Percentiles rank a stretch among this genome's conserved stretches.
phyloP scores from a whole-genome alignment of 73 alveolate species.

The Paramecium sonneborni region DNA sequence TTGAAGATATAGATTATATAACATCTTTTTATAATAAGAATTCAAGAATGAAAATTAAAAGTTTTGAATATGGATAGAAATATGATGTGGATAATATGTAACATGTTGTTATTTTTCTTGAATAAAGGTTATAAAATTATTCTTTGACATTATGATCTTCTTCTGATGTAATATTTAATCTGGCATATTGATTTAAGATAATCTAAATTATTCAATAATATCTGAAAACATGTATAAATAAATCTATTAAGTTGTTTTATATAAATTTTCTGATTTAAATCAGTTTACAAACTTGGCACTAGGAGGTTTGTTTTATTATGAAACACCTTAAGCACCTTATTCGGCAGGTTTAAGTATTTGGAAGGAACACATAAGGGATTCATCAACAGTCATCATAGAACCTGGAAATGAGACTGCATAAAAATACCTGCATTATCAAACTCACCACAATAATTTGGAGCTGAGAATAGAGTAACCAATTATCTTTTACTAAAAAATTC shows the following conservation, averaged over 20 bases:
- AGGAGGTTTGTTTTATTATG: conserved; percentile 53
- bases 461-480: conserved; percentile 98
- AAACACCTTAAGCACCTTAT: conserved; percentile 51
- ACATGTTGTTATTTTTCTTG: not conserved
- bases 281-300: conserved; percentile 65
- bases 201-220: not conserved
- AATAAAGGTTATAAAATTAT: not conserved
- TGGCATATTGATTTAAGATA: not conserved
- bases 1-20: not conserved
- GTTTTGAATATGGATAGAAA: not conserved
- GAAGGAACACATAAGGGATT: conserved; percentile 95
- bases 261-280: not conserved
- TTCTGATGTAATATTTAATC: not conserved
- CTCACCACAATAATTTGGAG: conserved; percentile 99
- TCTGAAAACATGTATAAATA: not conserved
- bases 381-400: conserved; percentile 99
- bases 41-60: not conserved
- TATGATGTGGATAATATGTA: not conserved
- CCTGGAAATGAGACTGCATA: conserved; percentile 55
- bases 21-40: not conserved
- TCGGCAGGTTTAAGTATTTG: conserved; percentile 97
- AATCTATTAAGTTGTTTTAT: not conserved
- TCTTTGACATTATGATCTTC: not conserved
- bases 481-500: conserved; percentile 98
- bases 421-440: conserved; percentile 89